Conservation (phyloP, 805 yeast species). For the Scheffersomyces coipomensis region DNA sequence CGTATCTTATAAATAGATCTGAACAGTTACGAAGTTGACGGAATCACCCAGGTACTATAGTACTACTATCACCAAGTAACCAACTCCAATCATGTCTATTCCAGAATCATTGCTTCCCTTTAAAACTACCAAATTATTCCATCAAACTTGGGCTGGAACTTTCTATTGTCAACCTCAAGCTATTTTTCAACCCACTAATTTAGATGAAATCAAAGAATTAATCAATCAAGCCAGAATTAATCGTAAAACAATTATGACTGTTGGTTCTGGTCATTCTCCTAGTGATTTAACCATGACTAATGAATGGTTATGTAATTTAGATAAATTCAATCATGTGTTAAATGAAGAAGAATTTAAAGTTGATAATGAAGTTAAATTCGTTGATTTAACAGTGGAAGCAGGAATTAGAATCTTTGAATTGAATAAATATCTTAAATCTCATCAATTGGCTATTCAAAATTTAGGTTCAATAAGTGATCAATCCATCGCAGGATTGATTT, state of each 20-base stretch:
- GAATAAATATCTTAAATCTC: constrained; percentile 60
- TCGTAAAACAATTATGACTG: constrained; percentile 70
- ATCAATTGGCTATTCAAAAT: constrained; percentile 81
- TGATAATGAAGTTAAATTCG: constrained; percentile 53
- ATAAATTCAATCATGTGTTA: constrained; percentile 62
- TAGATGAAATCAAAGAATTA: constrained; percentile 67
- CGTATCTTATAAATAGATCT: no score
- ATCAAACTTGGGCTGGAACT: constrained; percentile 89
- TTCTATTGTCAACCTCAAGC: constrained; percentile 73
- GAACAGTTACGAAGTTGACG: no score
- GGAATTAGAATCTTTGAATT: constrained; percentile 79
- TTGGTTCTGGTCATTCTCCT: constrained; percentile 96
- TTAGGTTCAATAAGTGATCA: constrained; percentile 94
- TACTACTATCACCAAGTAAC: no score
- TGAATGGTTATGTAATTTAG: constrained; percentile 88
- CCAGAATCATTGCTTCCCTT: constrained; percentile 33
- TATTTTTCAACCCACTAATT: constrained; percentile 70
- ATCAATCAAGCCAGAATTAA: constrained; percentile 62
- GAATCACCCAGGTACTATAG: no score
- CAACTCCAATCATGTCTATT: no score
- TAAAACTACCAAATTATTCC: constrained; percentile 43
- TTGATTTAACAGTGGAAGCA: constrained; percentile 93
- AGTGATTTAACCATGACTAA: constrained; percentile 83
- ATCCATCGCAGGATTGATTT: constrained; percentile 90
- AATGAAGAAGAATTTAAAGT: constrained; percentile 38